Percentiles rank a stretch among this genome's conserved stretches.
Evolutionary conservation across 352 stramenopile genomes (phyloP).

Genomic region (Phytophthora uliginosa): DNA sequence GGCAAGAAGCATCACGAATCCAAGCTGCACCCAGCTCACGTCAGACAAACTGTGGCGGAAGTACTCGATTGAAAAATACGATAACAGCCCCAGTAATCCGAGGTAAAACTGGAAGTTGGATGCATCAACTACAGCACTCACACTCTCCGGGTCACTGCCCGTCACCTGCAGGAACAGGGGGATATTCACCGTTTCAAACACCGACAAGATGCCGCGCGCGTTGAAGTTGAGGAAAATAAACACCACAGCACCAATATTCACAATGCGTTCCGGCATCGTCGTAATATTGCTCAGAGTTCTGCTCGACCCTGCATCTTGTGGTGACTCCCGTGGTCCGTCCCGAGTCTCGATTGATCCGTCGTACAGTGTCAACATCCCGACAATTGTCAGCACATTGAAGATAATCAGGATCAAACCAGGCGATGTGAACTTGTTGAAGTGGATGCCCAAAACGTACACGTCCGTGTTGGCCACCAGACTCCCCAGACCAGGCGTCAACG

Average conservation of each 20-base stretch:
- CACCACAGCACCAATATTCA: slow-evolving; percentile 69
- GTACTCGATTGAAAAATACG: slow-evolving; percentile 81
- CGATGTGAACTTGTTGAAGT: slow-evolving; percentile 78
- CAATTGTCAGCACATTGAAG: slow-evolving; percentile 68
- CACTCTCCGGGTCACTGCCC: slow-evolving; percentile 56
- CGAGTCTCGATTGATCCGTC: slow-evolving; percentile 56
- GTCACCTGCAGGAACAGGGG: slow-evolving; percentile 75
- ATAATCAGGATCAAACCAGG: slow-evolving; percentile 65
- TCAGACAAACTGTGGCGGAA: slow-evolving; percentile 69
- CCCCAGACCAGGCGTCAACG: slow-evolving; percentile 71
- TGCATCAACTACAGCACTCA: slow-evolving; percentile 58
- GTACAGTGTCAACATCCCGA: slow-evolving; percentile 66
- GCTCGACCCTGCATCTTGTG: slow-evolving; percentile 25
- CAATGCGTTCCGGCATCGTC: slow-evolving; percentile 57
- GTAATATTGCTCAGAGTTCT: slow-evolving; percentile 60
- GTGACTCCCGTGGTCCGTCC: slow-evolving; percentile 59
- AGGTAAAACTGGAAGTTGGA: slow-evolving; percentile 88
- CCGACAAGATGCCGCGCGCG: slow-evolving; percentile 73
- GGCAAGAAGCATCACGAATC: slow-evolving; percentile 66
- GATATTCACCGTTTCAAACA: slow-evolving; percentile 86
- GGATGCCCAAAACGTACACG: slow-evolving; percentile 55
- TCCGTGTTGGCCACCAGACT: slow-evolving; percentile 66
- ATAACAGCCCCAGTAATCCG: slow-evolving; percentile 68
- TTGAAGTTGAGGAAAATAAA: slow-evolving; percentile 86
- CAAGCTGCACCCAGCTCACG: slow-evolving; percentile 70